phyloP scores from a whole-genome alignment of 768 basidiomycete species.

The Lactifluus hygrophoroides region DNA sequence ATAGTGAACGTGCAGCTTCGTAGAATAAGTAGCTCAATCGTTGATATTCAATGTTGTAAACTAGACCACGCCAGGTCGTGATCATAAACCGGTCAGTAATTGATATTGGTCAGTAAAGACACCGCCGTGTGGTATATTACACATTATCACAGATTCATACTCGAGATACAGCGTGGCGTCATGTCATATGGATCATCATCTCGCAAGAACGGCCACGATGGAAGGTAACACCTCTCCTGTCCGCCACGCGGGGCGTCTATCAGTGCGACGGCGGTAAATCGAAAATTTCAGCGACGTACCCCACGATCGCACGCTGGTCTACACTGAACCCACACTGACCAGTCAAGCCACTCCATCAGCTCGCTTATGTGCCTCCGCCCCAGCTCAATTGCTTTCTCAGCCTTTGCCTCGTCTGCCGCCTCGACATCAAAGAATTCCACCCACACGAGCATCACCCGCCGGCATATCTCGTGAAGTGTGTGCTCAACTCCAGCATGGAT shows the following conservation, averaged over 20 bases:
- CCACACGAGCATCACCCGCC: conserved; percentile 17
- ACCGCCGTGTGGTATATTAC: no score
- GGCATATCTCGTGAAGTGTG: conserved; percentile 20
- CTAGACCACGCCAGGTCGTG: no score
- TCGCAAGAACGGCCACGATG: conserved; percentile 18
- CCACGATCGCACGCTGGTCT: conserved; percentile 11
- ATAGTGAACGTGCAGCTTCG: no score
- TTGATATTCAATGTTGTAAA: no score
- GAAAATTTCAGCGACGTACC: conserved; percentile 4
- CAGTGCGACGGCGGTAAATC: neutral
- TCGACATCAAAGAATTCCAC: conserved; percentile 20
- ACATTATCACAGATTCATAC: no score
- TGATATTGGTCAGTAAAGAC: no score
- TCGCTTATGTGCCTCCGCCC: conserved; percentile 5
- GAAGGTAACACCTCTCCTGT: conserved; percentile 18
- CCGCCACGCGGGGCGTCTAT: neutral
- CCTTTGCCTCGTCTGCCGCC: neutral
- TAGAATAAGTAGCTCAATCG: no score
- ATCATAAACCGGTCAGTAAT: no score
- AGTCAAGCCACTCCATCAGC: conserved; percentile 22
- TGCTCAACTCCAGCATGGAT: conserved; percentile 14
- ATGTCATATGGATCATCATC: conserved; percentile 11
- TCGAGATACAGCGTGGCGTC: conserved; percentile 13
- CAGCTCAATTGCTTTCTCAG: neutral
- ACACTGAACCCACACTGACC: conserved; percentile 21